Base-by-base conservation (phyloP, 208 protist genomes). In the Zelonia costaricensis region DNA sequence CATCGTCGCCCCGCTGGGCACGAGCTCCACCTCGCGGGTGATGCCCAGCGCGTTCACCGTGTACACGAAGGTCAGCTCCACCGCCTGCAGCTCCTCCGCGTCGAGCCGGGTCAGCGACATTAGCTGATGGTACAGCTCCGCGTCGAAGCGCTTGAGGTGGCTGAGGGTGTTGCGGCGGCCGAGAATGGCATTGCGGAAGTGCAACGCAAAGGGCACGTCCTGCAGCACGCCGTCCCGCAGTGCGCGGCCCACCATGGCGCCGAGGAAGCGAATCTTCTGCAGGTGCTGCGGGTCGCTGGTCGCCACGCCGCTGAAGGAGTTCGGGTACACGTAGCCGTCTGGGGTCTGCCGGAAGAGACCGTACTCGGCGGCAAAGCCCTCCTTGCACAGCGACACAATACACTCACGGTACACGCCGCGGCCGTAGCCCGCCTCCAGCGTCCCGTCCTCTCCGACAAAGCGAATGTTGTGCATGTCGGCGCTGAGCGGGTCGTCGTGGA, bases 391-490 rank as follows among this genome's bases (percentile, higher is more conserved):
- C 43, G 73, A 74, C 6, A 82, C 71, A 35, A 97, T 76, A 47
- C 94, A 95, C 64, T 98, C 93, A 22, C 91, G 93, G 62, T 97
- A 97, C 27, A 97, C 89, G 28, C 95, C 95, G 12, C 86, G 75
- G 40, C 95, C 95, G 62, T 96, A 95, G 55, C 95, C 95, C 9
- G 76, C 76, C 74, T 98, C 93, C 28, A 88, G 30, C 12, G 56
- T 40, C 31, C 68, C 63, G 66, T 75, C 56, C 45, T 73, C 53
- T 61, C 51, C 66, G 40, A 53, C 47, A 55, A 91, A 86, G 67
- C 88, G 83, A 60, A 96, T 81, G 57, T 53, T 25, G 56, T 82
- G 68, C 76, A 86, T 67, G 48, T 76, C 62, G 35, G 48, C 45
- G 62, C 70, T 77, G 69, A 79, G 65, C 28, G 77, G 75, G 52